phyloP scores from a whole-genome alignment of 2,329 filamentous ascomycete species.

The Stromatinia cepivora region DNA sequence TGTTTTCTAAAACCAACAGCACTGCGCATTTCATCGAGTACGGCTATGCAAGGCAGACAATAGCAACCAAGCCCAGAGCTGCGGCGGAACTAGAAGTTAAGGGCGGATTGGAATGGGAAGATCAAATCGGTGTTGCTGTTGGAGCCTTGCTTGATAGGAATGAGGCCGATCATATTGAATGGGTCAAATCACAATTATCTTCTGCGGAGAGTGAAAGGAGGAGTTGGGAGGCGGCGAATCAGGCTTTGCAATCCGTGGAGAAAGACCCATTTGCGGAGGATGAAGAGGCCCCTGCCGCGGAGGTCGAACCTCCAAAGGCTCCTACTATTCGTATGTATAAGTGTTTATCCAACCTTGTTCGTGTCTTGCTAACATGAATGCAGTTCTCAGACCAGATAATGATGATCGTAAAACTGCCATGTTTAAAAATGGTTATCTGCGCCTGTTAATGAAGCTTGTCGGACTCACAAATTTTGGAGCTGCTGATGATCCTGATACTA shows the following conservation, averaged over 20 bases:
- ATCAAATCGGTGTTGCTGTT: conserved; percentile 75
- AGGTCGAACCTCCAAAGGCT: conserved; percentile 43
- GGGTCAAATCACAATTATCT: conserved; percentile 73
- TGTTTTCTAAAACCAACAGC: conserved; percentile 87
- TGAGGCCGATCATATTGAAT: conserved; percentile 72
- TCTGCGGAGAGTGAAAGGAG: conserved; percentile 71
- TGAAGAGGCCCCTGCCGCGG: conserved; percentile 39
- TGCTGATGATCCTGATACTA: conserved; percentile 69
- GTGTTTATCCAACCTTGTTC: not conserved
- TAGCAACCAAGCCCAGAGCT: conserved; percentile 63
- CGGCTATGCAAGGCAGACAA: conserved; percentile 78
- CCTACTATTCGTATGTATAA: conserved; percentile 56
- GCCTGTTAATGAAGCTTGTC: conserved; percentile 76
- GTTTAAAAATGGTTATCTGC: conserved; percentile 86
- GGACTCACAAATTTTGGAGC: conserved; percentile 62
- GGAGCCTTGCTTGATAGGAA: conserved; percentile 78
- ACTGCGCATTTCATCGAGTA: conserved; percentile 88
- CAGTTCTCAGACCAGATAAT: conserved; percentile 52
- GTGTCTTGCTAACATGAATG: conserved; percentile 30
- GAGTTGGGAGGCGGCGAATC: conserved; percentile 73
- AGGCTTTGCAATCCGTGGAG: conserved; percentile 53
- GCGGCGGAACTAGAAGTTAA: conserved; percentile 84
- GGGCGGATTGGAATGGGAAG: conserved; percentile 61
- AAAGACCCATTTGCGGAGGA: conserved; percentile 43
- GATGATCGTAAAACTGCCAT: conserved; percentile 69